Conservation (phyloP, 148 eudicot species). For the Spergularia marina region DNA sequence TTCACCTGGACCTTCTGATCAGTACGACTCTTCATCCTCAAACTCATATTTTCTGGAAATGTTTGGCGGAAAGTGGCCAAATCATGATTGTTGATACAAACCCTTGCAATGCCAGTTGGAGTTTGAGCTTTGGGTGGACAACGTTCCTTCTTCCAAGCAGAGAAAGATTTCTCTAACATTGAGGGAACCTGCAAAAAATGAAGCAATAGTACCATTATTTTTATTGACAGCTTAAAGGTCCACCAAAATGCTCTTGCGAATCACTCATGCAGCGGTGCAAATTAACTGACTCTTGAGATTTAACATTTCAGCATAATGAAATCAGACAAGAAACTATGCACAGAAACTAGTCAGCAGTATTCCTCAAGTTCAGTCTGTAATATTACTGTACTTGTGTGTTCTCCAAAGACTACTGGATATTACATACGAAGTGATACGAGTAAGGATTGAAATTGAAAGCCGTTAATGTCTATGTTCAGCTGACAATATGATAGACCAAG, state of each 20-base stretch:
- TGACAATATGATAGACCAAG: not conserved
- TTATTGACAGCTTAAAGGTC: not conserved
- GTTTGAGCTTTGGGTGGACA: conserved; percentile 20
- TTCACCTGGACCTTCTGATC: conserved; percentile 19
- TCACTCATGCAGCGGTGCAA: no score
- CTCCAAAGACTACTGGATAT: not conserved
- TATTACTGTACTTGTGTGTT: not conserved
- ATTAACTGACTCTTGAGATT: not conserved
- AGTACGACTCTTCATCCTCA: conserved; percentile 34
- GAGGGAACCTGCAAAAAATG: conserved; percentile 50
- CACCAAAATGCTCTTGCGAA: not conserved
- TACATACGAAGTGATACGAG: no score
- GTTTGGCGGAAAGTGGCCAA: conserved; percentile 36
- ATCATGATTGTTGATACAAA: conserved; percentile 15
- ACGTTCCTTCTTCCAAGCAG: conserved; percentile 43
- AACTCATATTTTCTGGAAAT: conserved; percentile 24
- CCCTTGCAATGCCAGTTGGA: conserved; percentile 3
- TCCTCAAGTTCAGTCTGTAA: not conserved
- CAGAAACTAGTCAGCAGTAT: not conserved
- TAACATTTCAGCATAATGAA: not conserved
- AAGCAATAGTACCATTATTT: not conserved
- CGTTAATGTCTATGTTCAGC: not conserved
- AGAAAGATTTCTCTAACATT: conserved; percentile 45
- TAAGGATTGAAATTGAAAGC: not conserved
- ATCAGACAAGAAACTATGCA: not conserved